Evolutionary conservation across 208 protist genomes (phyloP), one percentile per base, ranked within the genome.

Genomic region (Leptomonas pyrrhocoris): DNA sequence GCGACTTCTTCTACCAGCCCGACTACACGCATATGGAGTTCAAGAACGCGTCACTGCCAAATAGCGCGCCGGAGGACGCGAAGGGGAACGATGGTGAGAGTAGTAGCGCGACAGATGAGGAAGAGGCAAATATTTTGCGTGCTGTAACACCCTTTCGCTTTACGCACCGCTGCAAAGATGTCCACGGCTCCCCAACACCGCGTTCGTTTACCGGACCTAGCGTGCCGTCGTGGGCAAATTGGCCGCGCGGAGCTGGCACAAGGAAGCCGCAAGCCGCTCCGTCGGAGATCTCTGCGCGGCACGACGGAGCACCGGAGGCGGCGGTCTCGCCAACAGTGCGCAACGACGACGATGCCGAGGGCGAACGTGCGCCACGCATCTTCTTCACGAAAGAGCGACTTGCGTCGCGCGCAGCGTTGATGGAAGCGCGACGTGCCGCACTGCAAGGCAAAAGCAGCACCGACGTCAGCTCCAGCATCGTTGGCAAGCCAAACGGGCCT

Each of bases 381-480:
- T 76, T 76, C 62, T 76, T 76, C 46, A 76, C 71, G 12, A 76
- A 76, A 15, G 71, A 76, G 62, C 62, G 61, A 25, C 57, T 76
- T 11, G 71, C 62, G 38, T 54, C 71, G 5, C 71, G 71, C 19
- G 62, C 71, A 12, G 71, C 71, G 36, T 30, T 76, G 62, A 69
- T 76, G 63, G 61, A 65, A 36, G 30, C 71, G 8, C 60, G 71
- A 9, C 71, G 71, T 28, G 27, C 55, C 30, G 56, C 54, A 18
- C 27, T 38, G 30, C 53, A 53, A 25, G 16, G 61, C 43, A 23
- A 21, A 36, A 46, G 30, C n/a, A 45, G 5, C 34, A 48, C 16
- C 43, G 4, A 48, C 43, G 43, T n/a, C 31, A 38, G 23, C 27
- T 40, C 38, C 23, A 27, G 53, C 66, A 31, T 31, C 16, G 48